Percentiles rank a stretch among this genome's conserved stretches.
These are phyloP conservation scores for Thozetella sp. DNA, from an alignment of 495 filamentous ascomycete species.

Conservation along the genomic window DNA sequence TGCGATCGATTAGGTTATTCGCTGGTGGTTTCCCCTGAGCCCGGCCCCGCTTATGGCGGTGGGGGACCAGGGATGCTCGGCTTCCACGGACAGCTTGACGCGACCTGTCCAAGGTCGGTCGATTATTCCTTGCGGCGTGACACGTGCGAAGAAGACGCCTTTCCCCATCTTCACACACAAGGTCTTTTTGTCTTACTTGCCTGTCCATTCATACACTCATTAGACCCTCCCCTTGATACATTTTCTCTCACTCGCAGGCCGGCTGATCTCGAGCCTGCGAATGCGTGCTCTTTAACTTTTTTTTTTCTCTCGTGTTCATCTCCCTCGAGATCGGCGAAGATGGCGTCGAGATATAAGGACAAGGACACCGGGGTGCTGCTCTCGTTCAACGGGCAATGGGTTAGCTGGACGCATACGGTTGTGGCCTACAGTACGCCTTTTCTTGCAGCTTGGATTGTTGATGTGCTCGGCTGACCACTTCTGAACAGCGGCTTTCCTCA, in stretches of 20 bases:
- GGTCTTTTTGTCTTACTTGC: neutral
- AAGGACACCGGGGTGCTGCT: slow-evolving; percentile 72
- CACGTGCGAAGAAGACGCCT: neutral
- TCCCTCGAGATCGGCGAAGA: slow-evolving; percentile 9
- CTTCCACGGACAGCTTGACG: neutral
- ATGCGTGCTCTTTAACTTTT: neutral
- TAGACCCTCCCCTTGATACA: neutral
- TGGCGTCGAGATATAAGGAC: slow-evolving; percentile 79
- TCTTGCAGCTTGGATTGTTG: neutral
- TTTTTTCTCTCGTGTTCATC: too few species aligned
- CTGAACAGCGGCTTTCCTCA: slow-evolving; percentile 76
- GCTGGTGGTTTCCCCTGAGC: neutral
- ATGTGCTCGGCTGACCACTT: slow-evolving; percentile 2
- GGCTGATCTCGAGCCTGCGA: neutral
- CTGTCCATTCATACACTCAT: neutral
- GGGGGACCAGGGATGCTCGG: neutral
- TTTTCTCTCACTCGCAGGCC: neutral
- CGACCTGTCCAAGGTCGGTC: neutral
- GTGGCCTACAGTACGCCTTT: slow-evolving; percentile 70
- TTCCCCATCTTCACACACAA: neutral
- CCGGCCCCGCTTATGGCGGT: neutral
- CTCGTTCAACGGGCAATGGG: slow-evolving; percentile 86
- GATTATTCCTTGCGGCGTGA: neutral
- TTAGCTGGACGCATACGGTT: slow-evolving; percentile 84
- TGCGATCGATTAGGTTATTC: too few species aligned